Percentiles rank a stretch among this genome's conserved stretches.
Evolutionary conservation across 2,329 filamentous ascomycete species (phyloP).

Genomic region (Paraconiothyrium sp.): DNA sequence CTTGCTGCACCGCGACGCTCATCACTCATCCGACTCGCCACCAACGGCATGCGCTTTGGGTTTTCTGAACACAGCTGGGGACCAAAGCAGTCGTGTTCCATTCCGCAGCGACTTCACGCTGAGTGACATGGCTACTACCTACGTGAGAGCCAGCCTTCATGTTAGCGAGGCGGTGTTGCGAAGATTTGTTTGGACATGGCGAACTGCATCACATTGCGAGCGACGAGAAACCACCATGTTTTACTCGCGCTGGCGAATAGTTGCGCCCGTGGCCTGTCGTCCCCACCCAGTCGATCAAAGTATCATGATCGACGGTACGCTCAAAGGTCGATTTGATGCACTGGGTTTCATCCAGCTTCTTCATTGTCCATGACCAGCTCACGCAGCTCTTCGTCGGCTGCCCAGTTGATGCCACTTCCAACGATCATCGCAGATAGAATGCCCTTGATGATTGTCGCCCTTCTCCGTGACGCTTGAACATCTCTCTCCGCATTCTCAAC

Average conservation of each 20-base stretch:
- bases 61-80: too few relatives aligned
- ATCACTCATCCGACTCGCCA: not conserved
- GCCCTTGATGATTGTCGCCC: slow-evolving; percentile 79
- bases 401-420: slow-evolving; percentile 86
- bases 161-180: too few relatives aligned
- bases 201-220: not conserved
- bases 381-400: slow-evolving; percentile 71
- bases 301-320: not conserved
- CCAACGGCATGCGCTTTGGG: not conserved
- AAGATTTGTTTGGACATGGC: too few relatives aligned
- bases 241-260: not conserved
- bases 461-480: slow-evolving; percentile 69
- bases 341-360: slow-evolving; percentile 44
- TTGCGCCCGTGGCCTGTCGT: not conserved
- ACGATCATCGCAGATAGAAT: slow-evolving; percentile 81
- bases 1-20: not conserved
- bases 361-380: slow-evolving; percentile 77
- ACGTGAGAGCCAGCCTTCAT: too few relatives aligned
- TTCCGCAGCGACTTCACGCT: too few relatives aligned
- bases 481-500: slow-evolving; percentile 67
- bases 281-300: not conserved
- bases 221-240: not conserved
- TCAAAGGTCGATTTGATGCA: not conserved
- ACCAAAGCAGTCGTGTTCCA: too few relatives aligned
- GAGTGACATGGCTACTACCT: too few relatives aligned